A percentile compares a stretch with the other conserved stretches of the same genome.
phyloP scores from a whole-genome alignment of 371 early-diverging fungal genomes.

The Mucor lusitanicus region DNA sequence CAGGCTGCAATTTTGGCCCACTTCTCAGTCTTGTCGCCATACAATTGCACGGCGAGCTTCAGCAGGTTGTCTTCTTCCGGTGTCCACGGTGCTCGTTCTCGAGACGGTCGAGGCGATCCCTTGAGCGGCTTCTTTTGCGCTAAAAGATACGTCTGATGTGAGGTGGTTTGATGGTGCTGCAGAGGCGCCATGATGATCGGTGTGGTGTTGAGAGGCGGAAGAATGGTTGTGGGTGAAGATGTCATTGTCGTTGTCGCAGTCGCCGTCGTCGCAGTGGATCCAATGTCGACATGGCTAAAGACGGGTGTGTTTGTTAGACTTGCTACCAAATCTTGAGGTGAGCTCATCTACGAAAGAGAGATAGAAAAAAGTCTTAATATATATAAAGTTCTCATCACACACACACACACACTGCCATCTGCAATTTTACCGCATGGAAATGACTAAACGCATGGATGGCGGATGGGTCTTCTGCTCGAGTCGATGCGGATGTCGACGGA shows the following conservation, averaged over 20 bases:
- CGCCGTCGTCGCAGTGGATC: not conserved
- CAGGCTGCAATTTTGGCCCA: conserved; percentile 83
- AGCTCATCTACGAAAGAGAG: conserved; percentile 12
- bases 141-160: conserved; percentile 23
- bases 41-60: conserved; percentile 68
- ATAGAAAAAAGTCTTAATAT: not conserved
- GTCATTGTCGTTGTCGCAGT: not conserved
- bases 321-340: conserved; percentile 21
- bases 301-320: conserved; percentile 11
- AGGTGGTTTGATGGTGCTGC: conserved; percentile 14
- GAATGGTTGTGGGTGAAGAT: not conserved
- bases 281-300: conserved; percentile 4
- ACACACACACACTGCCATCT: too few relatives aligned
- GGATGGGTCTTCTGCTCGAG: conserved; percentile 5
- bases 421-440: conserved; percentile 21
- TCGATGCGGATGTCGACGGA: not conserved
- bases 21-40: conserved; percentile 80
- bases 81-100: conserved; percentile 66
- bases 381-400: too few relatives aligned
- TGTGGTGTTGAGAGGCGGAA: conserved; percentile 24
- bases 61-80: conserved; percentile 75
- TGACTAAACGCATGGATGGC: conserved; percentile 1
- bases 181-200: conserved; percentile 24
- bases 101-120: conserved; percentile 9
- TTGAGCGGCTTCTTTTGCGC: conserved; percentile 20